Base-by-base conservation (phyloP, 2,329 filamentous ascomycete genomes). In the Monosporascus ibericus region DNA sequence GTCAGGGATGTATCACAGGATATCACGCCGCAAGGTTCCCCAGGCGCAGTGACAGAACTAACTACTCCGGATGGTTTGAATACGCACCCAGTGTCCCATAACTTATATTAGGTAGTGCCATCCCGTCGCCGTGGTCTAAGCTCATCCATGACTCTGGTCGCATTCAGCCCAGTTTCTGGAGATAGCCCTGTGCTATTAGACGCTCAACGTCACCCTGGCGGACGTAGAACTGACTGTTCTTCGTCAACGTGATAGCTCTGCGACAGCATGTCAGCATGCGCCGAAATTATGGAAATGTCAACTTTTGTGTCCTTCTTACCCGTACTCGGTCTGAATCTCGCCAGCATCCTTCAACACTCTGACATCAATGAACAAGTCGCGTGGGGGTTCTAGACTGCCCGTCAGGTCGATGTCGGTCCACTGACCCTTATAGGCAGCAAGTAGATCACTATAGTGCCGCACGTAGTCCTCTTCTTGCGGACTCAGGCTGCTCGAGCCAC, bases 291-390 rank as follows among this genome's bases (percentile, higher is more conserved):
- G 34, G 22, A 20, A 44, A 9, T n/a, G 42, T 34, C 6, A 30
- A 27, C 7, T 7, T 22, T 24, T 44, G 48, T 34, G 27, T 42
- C 34, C 44, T 42, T 51, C 86, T 70, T 78, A 95, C 88, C 94
- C 94, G 67, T 99, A 99, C 77, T 99, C 95, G 0, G 94, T 99
- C 74, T 99, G 92, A 58, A 99, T 96, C 75, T 99, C 94, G 5
- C 95, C 94, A 1, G 92, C 94, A 74, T 99, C 94, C 69, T 94
- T 96, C 58, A 99, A 73, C 48, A 99, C 94, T 47, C 94, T 80
- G 37, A 99, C 94, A 69, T 99, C 94, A 63, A 99, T 95, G 69
- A 97, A 99, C 50, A 99, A 74, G 71, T 99, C 94, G 62, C 84
- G 84, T n/a, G 94, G 94, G 24, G 94, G 94, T 66, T 96, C 91